Percentiles rank a stretch among this genome's conserved stretches.
Conservation (phyloP, 2,329 filamentous ascomycete genomes). For the Exophiala calicioides region DNA sequence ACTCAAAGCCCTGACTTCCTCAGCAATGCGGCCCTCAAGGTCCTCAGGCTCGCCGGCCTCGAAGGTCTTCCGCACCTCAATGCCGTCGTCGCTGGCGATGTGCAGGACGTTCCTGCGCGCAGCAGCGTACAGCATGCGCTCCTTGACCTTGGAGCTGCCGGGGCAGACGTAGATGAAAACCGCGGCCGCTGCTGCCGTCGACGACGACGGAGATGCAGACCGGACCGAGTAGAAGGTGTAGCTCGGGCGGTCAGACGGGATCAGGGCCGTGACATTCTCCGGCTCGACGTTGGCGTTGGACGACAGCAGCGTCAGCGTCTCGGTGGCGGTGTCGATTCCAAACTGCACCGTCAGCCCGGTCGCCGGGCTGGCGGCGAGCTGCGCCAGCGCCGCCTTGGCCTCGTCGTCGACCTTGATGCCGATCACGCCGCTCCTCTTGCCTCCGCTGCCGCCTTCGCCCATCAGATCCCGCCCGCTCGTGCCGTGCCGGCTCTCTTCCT, state of each 20-base stretch:
- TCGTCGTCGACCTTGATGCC: conserved; percentile 56
- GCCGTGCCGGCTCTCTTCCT: conserved; percentile 58
- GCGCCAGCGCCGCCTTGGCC: conserved; percentile 53
- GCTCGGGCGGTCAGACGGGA: conserved; percentile 57
- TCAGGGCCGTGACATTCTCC: conserved; percentile 46
- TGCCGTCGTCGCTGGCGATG: conserved; percentile 56
- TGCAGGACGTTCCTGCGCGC: conserved; percentile 56
- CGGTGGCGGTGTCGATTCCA: conserved; percentile 50
- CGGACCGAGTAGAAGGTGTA: conserved; percentile 58
- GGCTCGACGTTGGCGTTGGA: conserved; percentile 38
- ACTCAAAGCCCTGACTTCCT: conserved; percentile 47
- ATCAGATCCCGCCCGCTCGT: conserved; percentile 52
- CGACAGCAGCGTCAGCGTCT: conserved; percentile 57
- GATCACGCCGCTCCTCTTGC: conserved; percentile 41
- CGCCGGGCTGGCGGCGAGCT: conserved; percentile 35
- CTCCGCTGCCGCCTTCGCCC: conserved; percentile 45
- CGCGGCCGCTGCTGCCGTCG: too few species aligned
- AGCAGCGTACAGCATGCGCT: conserved; percentile 66
- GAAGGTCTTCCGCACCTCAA: conserved; percentile 61
- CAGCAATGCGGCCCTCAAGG: conserved; percentile 55
- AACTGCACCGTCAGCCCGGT: conserved; percentile 34
- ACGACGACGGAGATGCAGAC: too few species aligned
- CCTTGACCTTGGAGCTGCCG: conserved; percentile 61
- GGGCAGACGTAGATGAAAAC: conserved; percentile 68
- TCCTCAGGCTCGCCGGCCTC: conserved; percentile 63